These are phyloP conservation scores for Aspergillus neotritici DNA, from an alignment of 2,329 filamentous ascomycete species.

Conservation along the genomic window DNA sequence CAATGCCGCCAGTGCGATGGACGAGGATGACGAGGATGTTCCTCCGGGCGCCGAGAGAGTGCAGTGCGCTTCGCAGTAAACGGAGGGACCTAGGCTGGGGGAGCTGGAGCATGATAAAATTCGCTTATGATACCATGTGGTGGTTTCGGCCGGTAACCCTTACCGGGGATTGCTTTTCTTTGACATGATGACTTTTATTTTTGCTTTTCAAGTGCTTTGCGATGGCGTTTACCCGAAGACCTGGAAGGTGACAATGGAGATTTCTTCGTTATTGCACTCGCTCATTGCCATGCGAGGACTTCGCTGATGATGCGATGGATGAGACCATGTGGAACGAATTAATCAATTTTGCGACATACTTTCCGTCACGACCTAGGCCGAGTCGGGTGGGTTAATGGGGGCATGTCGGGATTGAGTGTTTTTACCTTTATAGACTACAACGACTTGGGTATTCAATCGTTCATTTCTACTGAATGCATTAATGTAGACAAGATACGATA, in stretches of 20 bases:
- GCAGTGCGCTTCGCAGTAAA: constrained; percentile 50
- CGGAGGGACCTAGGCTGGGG: constrained; percentile 5
- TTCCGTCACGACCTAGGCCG: constrained; percentile 7
- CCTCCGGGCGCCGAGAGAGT: constrained; percentile 46
- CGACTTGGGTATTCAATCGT: constrained; percentile 15
- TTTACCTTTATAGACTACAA: constrained; percentile 19
- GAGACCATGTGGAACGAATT: constrained; percentile 10
- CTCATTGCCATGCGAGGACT: constrained; percentile 19
- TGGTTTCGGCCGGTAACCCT: constrained; percentile 12
- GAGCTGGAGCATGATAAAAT: constrained; percentile 24
- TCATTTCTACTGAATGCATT: background rate
- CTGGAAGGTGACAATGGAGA: constrained; percentile 25
- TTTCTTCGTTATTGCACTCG: constrained; percentile 12
- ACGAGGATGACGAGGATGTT: constrained; percentile 63
- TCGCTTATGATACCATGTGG: constrained; percentile 36
- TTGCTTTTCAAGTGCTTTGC: constrained; percentile 26
- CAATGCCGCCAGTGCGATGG: constrained; percentile 57
- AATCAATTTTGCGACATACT: constrained; percentile 3
- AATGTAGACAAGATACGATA: too few species aligned
- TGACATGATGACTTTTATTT: constrained; percentile 12
- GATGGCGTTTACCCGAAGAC: constrained; percentile 32
- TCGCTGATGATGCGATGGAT: constrained; percentile 15
- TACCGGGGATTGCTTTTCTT: constrained; percentile 16
- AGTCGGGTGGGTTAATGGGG: constrained; percentile 6
- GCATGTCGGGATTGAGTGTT: constrained; percentile 10